Conservation (phyloP, 306 rosid genomes). For the Argentina anserina region DNA sequence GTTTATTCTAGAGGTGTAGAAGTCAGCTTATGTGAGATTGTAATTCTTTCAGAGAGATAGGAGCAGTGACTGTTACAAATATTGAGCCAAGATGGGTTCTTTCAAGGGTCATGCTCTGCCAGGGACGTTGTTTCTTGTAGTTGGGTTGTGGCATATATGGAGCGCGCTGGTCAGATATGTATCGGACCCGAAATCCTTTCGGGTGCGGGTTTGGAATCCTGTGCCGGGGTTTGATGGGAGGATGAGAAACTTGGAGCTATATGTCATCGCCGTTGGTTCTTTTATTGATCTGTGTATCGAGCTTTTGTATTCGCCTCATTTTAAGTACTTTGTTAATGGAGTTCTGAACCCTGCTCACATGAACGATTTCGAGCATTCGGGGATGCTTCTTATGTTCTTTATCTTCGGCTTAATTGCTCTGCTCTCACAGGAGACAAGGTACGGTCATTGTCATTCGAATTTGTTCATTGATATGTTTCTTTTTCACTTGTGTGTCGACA, state of each 20-base stretch:
- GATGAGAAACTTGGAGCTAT: constrained; percentile 78
- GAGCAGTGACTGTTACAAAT: neutral
- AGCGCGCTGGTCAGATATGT: constrained; percentile 57
- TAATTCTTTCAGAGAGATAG: neutral
- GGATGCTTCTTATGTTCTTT: constrained; percentile 97
- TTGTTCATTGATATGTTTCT: neutral
- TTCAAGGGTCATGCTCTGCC: constrained; percentile 92
- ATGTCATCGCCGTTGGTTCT: constrained; percentile 66
- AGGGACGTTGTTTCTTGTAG: constrained; percentile 81
- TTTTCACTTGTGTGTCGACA: neutral
- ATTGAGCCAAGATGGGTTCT: constrained; percentile 64
- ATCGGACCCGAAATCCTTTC: constrained; percentile 47
- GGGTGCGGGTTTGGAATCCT: constrained; percentile 72
- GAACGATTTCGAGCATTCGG: constrained; percentile 94
- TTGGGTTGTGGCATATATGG: constrained; percentile 95
- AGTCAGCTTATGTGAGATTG: constrained; percentile 6
- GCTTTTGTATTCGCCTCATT: constrained; percentile 88
- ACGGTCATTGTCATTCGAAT: constrained; percentile 12
- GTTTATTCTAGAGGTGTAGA: constrained; percentile 17
- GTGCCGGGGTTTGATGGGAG: constrained; percentile 78
- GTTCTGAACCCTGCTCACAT: constrained; percentile 80
- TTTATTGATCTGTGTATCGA: constrained; percentile 87
- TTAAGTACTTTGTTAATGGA: constrained; percentile 65
- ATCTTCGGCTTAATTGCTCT: constrained; percentile 62
- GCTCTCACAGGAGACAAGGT: constrained; percentile 77